Evolutionary conservation across 805 yeast species (phyloP).

Genomic region (Kluyveromyces nonfermentans): DNA sequence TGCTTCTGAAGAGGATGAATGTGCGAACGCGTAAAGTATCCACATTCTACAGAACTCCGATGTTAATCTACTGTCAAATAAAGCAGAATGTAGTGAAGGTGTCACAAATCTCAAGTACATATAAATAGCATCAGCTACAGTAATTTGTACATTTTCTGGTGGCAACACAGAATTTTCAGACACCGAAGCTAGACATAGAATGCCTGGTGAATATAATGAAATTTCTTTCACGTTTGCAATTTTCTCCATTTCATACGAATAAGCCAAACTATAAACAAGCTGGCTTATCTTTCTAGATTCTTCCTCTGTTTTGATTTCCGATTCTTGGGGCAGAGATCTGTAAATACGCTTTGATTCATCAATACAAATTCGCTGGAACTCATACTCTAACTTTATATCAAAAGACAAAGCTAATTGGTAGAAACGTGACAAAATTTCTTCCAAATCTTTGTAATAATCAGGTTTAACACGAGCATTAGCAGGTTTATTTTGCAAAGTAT

Average conservation of each 20-base stretch:
- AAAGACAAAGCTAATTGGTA: slow-evolving; percentile 47
- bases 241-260: slow-evolving; percentile 27
- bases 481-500: slow-evolving; percentile 21
- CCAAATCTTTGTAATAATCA: slow-evolving; percentile 20
- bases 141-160: slow-evolving; percentile 6
- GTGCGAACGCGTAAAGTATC: slow-evolving; percentile 30
- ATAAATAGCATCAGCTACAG: slow-evolving; percentile 29
- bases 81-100: slow-evolving; percentile 28
- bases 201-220: slow-evolving; percentile 27
- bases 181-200: slow-evolving; percentile 23
- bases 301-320: slow-evolving; percentile 23
- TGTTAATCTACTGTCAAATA: slow-evolving; percentile 16
- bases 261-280: slow-evolving; percentile 31
- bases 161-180: neutral
- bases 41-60: slow-evolving; percentile 28
- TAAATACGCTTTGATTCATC: slow-evolving; percentile 37
- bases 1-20: slow-evolving; percentile 14
- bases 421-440: slow-evolving; percentile 33
- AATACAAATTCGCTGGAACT: slow-evolving; percentile 29
- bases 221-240: slow-evolving; percentile 24
- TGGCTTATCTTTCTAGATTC: slow-evolving; percentile 29
- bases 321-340: slow-evolving; percentile 20
- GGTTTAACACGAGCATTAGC: slow-evolving; percentile 15
- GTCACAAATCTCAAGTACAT: slow-evolving; percentile 34
- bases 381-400: slow-evolving; percentile 50